These are phyloP conservation scores for Candida odintsovae DNA, from an alignment of 805 yeast genomes.

Conservation along the genomic window DNA sequence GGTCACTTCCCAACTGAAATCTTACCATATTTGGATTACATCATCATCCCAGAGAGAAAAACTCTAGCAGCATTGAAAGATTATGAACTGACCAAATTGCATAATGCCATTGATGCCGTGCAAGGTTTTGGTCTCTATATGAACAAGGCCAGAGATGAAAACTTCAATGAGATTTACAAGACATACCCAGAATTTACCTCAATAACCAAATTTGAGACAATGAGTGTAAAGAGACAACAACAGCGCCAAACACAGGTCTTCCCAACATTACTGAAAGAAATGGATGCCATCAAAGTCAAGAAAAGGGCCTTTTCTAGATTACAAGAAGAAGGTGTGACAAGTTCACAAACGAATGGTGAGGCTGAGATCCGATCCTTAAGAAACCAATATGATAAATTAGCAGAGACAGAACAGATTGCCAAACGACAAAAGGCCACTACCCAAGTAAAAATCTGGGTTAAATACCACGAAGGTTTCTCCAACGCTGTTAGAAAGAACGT, in stretches of 20 bases:
- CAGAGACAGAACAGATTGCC: constrained; percentile 21
- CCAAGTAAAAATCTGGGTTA: constrained; percentile 64
- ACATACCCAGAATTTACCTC: constrained; percentile 20
- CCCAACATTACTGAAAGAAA: constrained; percentile 20
- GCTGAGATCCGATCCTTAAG: constrained; percentile 29
- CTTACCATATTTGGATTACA: constrained; percentile 30
- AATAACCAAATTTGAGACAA: constrained; percentile 17
- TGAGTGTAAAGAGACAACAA: constrained; percentile 13
- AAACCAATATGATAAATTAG: constrained; percentile 33
- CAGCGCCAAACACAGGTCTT: constrained; percentile 18
- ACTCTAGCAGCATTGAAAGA: constrained; percentile 20
- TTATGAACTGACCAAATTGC: constrained; percentile 22
- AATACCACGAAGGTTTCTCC: constrained; percentile 85
- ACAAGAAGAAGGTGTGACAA: constrained; percentile 5
- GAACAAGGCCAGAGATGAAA: constrained; percentile 28
- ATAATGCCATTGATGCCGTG: constrained; percentile 32
- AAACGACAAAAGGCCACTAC: constrained; percentile 23
- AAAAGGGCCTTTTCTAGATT: constrained; percentile 26
- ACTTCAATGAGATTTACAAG: constrained; percentile 20
- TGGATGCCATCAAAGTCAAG: constrained; percentile 26
- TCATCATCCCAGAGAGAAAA: constrained; percentile 25
- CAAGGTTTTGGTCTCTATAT: constrained; percentile 35
- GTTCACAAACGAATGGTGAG: constrained; percentile 5
- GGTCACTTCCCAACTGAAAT: constrained; percentile 23
- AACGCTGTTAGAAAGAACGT: constrained; percentile 85